Evolutionary conservation across 1,284 basidiomycete species (phyloP), one percentile per base, ranked within the genome.

Genomic region (Heterobasidion irregulare): DNA sequence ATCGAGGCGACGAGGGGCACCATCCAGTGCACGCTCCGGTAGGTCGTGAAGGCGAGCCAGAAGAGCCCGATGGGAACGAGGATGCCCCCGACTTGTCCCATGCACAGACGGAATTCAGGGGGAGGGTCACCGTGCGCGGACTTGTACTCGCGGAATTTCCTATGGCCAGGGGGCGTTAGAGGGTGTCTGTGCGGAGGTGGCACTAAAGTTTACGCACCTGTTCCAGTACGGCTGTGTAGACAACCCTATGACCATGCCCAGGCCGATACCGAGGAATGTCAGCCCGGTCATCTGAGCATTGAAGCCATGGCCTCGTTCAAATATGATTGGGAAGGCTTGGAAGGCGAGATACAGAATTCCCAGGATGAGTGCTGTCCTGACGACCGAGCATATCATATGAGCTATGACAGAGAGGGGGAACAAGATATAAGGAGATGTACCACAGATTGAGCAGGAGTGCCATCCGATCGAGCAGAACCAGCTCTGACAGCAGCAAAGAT

Each of bases 291-390:
- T 64, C 62, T 88, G 79, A 19, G 73, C 66, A 57, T 73, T 77
- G 66, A 91, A 91, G 10, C 78, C 77, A 62, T 89, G 83, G 2
- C 72, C 69, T 4, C 69, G 58, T n/a, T 72, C 68, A 65, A 91
- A 91, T 32, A 90, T 85, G 57, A 87, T 77, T 0, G 84, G 84
- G 61, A 87, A 88, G 0, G 82, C 83, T 59, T 84, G 77, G 67
- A 91, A 90, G 12, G 83, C 78, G 2, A 89, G 75, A 66, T 92
- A 92, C 0, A 92, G 72, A 50, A 92, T 81, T 0, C 87, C 89
- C 8, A 92, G 80, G 19, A 91, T 71, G 13, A 89, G 68, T 0
- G 86, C 75, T 52, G 72, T 76, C 79, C 72, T 75, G 35, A 10
- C 15, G 26, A 26, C 26, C 26, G 26, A 26, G 26, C 26, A 26